phyloP scores from a whole-genome alignment of 2,329 filamentous ascomycete genomes.

The Ceratocystis variospora region DNA sequence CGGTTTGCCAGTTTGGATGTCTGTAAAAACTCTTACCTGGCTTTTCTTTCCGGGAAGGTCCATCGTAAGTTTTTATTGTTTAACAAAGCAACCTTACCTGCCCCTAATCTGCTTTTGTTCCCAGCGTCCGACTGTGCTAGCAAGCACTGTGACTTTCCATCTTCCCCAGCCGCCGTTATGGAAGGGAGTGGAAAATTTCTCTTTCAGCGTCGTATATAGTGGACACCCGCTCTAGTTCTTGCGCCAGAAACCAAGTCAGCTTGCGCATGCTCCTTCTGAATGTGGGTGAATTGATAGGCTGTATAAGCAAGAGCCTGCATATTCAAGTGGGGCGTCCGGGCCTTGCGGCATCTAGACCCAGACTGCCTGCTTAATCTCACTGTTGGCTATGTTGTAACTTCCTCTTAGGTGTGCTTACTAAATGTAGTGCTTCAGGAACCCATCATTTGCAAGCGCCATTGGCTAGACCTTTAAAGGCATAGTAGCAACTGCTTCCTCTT shows the following conservation, averaged over 20 bases:
- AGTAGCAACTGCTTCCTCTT: not conserved
- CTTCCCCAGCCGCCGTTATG: not conserved
- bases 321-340: not conserved
- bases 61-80: not conserved
- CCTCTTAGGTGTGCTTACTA: not conserved
- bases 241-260: not conserved
- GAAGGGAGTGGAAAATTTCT: not conserved
- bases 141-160: not conserved
- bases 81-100: not conserved
- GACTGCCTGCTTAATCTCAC: not conserved
- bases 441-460: not conserved
- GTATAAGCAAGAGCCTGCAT: not conserved
- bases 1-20: too few species aligned
- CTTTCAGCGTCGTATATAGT: not conserved
- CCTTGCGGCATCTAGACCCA: not conserved
- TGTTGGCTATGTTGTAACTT: not conserved
- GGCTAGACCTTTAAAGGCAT: not conserved
- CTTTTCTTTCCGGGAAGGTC: not conserved
- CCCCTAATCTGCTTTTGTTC: too few species aligned
- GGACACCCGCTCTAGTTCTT: not conserved
- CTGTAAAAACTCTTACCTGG: not conserved
- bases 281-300: not conserved
- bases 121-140: not conserved
- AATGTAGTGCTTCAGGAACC: not conserved
- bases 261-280: not conserved